A percentile compares a stretch with the other conserved stretches of the same genome.
Evolutionary conservation across 2,329 filamentous ascomycete genomes (phyloP).

Genomic region (Venturia effusa): DNA sequence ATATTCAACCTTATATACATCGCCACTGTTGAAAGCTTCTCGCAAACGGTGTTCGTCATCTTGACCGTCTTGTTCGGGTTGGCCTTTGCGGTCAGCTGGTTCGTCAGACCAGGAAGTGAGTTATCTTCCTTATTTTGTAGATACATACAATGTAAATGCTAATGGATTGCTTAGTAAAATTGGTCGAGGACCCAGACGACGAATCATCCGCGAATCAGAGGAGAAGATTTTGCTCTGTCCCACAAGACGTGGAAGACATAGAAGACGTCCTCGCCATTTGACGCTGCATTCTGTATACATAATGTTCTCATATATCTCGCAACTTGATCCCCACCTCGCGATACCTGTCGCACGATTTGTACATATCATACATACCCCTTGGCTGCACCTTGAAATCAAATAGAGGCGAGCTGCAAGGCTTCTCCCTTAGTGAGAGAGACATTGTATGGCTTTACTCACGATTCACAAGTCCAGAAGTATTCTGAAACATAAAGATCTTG

Average conservation of each 20-base stretch:
- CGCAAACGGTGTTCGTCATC: slow-evolving; percentile 75
- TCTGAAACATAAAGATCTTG: too few relatives aligned
- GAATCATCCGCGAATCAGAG: neutral
- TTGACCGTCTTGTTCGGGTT: slow-evolving; percentile 55
- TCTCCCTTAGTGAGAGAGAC: neutral
- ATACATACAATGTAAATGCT: neutral
- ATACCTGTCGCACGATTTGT: neutral
- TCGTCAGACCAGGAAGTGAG: slow-evolving; percentile 66
- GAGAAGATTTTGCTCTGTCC: neutral
- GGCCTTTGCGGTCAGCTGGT: slow-evolving; percentile 55
- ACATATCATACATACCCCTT: too few relatives aligned
- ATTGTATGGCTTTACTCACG: too few relatives aligned
- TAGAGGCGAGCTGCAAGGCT: neutral
- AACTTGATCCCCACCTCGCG: neutral
- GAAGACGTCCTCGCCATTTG: neutral
- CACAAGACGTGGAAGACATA: neutral
- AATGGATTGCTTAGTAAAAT: neutral
- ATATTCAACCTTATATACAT: slow-evolving; percentile 83
- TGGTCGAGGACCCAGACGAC: neutral
- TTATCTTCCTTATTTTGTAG: slow-evolving; percentile 15
- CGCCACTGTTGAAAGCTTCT: slow-evolving; percentile 63
- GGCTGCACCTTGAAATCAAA: too few relatives aligned
- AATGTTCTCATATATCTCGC: neutral
- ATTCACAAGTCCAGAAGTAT: too few relatives aligned
- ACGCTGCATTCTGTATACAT: neutral